Evolutionary conservation across 2,329 filamentous ascomycete genomes (phyloP).

Genomic region (Paraphaeosphaeria sporulosa): DNA sequence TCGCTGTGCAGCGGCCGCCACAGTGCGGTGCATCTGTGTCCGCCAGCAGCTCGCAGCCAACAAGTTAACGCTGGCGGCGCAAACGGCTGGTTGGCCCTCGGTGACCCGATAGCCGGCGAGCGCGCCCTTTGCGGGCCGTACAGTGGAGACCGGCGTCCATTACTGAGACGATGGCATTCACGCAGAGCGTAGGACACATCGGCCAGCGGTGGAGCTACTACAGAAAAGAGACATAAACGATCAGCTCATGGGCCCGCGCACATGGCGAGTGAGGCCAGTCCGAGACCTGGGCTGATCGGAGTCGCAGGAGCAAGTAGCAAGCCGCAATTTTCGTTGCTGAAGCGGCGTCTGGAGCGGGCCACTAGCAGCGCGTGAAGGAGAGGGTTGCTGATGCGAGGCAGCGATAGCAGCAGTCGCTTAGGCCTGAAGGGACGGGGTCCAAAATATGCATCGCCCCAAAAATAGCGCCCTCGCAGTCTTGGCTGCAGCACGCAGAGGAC

Average conservation of each 20-base stretch:
- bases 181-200: neutral
- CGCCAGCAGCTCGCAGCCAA: slow-evolving; percentile 12
- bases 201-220: neutral
- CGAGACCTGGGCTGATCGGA: slow-evolving; percentile 12
- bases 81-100: slow-evolving; percentile 31
- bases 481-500: slow-evolving; percentile 16
- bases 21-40: slow-evolving; percentile 29
- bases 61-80: slow-evolving; percentile 26
- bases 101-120: slow-evolving; percentile 18
- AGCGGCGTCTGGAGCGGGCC: slow-evolving; percentile 21
- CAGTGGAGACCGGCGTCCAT: slow-evolving; percentile 31
- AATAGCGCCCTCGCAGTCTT: slow-evolving; percentile 29
- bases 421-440: slow-evolving; percentile 27
- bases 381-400: slow-evolving; percentile 31
- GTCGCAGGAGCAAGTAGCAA: slow-evolving; percentile 23
- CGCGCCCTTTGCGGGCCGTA: slow-evolving; percentile 32
- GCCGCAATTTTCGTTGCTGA: slow-evolving; percentile 31
- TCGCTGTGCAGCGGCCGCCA: slow-evolving; percentile 38
- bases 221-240: neutral
- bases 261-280: neutral
- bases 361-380: slow-evolving; percentile 19
- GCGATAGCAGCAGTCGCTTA: slow-evolving; percentile 30
- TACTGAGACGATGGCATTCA: neutral
- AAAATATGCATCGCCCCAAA: slow-evolving; percentile 33
- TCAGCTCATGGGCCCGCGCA: slow-evolving; percentile 10